These are phyloP conservation scores for Aspergillus sclerotiicarbonarius DNA, from an alignment of 495 filamentous ascomycete genomes.

Conservation along the genomic window DNA sequence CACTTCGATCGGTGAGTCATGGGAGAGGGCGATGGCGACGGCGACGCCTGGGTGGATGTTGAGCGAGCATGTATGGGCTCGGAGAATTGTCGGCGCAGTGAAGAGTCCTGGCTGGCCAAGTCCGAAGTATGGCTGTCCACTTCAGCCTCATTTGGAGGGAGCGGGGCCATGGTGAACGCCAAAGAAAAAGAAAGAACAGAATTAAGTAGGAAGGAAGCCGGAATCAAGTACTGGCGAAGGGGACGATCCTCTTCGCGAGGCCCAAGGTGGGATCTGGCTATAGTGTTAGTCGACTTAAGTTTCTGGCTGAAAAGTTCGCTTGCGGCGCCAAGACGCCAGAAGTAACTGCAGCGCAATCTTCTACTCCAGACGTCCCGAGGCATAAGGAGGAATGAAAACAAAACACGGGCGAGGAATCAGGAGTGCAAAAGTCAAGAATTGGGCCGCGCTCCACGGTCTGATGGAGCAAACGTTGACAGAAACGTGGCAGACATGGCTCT, in stretches of 20 bases:
- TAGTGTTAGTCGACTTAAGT: constrained; percentile 26
- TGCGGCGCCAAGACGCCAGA: constrained; percentile 43
- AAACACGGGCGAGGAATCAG: constrained; percentile 13
- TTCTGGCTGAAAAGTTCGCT: constrained; percentile 35
- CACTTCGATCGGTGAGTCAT: constrained; percentile 29
- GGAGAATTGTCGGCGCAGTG: constrained; percentile 45
- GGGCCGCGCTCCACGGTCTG: background rate
- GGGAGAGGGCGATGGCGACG: constrained; percentile 37
- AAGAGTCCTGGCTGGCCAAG: constrained; percentile 43
- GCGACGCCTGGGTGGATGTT: constrained; percentile 38
- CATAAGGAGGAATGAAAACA: constrained; percentile 9
- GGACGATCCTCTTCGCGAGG: constrained; percentile 7
- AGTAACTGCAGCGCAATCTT: constrained; percentile 33
- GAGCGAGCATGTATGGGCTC: constrained; percentile 38
- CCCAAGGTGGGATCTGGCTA: constrained; percentile 30
- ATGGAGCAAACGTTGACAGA: background rate
- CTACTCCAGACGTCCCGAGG: constrained; percentile 17
- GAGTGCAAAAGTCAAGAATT: constrained; percentile 8
- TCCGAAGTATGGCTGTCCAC: constrained; percentile 42
- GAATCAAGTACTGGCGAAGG: constrained; percentile 6
- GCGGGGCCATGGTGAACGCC: constrained; percentile 33
- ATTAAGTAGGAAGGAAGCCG: constrained; percentile 5
- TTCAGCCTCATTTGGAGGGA: constrained; percentile 36
- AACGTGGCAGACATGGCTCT: constrained; percentile 13
- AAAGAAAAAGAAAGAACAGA: constrained; percentile 6